Evolutionary conservation across 495 filamentous ascomycete species (phyloP).

Genomic region (Immersiella caudata): DNA sequence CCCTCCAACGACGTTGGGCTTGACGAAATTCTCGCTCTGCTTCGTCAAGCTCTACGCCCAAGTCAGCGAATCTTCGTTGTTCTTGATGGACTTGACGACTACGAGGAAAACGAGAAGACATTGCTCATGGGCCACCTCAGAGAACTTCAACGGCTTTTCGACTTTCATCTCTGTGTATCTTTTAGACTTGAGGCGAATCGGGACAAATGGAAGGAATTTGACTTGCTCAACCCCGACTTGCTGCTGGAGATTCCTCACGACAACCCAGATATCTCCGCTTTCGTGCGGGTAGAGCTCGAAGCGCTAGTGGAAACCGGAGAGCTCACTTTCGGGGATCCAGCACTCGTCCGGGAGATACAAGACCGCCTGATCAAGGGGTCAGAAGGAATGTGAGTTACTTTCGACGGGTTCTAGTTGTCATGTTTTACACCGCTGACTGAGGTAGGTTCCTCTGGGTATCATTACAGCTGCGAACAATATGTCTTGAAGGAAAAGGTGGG

Average conservation of each 20-base stretch:
- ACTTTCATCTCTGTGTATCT: neutral
- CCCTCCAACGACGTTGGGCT: neutral
- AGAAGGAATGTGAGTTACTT: neutral
- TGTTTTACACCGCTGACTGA: neutral
- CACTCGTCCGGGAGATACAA: neutral
- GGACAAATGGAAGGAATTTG: constrained; percentile 2
- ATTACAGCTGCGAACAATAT: neutral
- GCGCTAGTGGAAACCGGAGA: neutral
- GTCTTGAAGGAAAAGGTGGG: too few species aligned
- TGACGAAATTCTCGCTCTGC: neutral
- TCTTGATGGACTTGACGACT: neutral
- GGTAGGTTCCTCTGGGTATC: neutral
- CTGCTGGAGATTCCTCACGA: neutral
- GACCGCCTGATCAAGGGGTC: neutral
- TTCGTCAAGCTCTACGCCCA: neutral
- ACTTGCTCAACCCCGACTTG: neutral
- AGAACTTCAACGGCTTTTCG: neutral
- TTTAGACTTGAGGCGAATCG: neutral
- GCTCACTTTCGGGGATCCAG: neutral
- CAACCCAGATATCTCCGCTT: neutral
- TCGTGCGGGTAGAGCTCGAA: neutral
- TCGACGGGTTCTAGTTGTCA: neutral
- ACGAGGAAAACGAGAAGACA: neutral
- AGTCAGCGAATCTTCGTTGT: neutral
- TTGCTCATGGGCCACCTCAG: neutral